Percentiles rank a stretch among this genome's conserved stretches.
phyloP scores from a whole-genome alignment of 192 early-diverging fungal species.

The Backusella tarrabulga region DNA sequence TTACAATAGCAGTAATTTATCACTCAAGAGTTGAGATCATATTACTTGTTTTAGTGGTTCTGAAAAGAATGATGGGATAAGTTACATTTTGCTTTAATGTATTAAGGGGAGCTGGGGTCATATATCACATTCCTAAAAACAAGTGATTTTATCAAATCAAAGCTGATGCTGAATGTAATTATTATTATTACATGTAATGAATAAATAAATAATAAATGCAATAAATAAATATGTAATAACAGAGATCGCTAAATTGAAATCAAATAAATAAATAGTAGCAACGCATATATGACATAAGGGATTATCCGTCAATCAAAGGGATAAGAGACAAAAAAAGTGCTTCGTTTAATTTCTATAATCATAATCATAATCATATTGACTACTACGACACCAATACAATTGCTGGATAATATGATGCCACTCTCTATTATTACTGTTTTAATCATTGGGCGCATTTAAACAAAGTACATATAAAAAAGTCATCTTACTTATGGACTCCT shows the following conservation, averaged over 20 bases:
- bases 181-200: neutral
- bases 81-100: conserved; percentile 14
- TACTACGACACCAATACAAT: neutral
- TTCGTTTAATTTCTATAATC: neutral
- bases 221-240: conserved; percentile 1
- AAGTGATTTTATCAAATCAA: neutral
- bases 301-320: neutral
- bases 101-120: neutral
- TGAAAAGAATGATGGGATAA: conserved; percentile 16
- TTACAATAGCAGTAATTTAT: neutral
- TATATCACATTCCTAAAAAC: conserved; percentile 10
- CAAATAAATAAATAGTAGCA: neutral
- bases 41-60: conserved; percentile 8
- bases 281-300: neutral
- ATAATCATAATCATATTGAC: too few relatives aligned
- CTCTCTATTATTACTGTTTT: neutral
- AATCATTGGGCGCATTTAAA: neutral
- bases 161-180: neutral
- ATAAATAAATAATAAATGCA: neutral
- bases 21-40: neutral
- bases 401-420: neutral
- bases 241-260: conserved; percentile 2
- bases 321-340: neutral
- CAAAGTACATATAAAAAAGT: neutral
- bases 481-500: neutral